Evolutionary conservation across 495 filamentous ascomycete species (phyloP), one percentile per base, ranked within the genome.

Genomic region (Penicillium lagena): DNA sequence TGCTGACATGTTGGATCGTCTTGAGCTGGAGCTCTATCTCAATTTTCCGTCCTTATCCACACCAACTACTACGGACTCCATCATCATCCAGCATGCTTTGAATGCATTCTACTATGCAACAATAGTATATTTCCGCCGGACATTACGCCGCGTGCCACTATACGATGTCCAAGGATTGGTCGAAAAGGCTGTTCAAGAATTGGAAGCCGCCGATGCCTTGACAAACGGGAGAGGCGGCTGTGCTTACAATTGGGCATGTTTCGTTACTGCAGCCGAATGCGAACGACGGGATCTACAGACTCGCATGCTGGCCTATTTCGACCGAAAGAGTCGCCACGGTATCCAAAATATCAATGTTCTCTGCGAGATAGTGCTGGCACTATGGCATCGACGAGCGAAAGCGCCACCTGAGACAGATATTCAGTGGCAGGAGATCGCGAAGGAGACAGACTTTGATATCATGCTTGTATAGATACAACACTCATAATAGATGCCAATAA

Each of bases 51-150:
- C 12, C 13, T 12, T 48, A 3, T 45, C 51, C 6, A 30, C 29
- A 11, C 42, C 49, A 0, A 46, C 49, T 10, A 45, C 33, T 0
- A 51, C 40, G 0, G 54, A 45, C 1, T 49, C 54, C 0, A 49
- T 38, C 17, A 50, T 55, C 9, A 47, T 60, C 13, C 57, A 60
- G 15, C 54, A 58, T 39, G 54, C 57, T 0, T 30, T 58, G n/a
- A 60, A 55, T 37, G 55, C 57, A 4, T 60, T 60, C 13, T 60
- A 60, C 31, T 60, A 58, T n/a, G 57, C 57, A 0, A 55, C 51
- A 2, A 52, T 60, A 2, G 46, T 60, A 12, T 58, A 50, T 11
- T 60, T 60, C 40, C 50, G 51, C 9, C 57, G 57, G 8, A 55
- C 40, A 5, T 31, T 60, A 17, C 57, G 57, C 1, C 48, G 39